Conservation (phyloP, 2,329 filamentous ascomycete genomes). For the Thielaviopsis euricoi region DNA sequence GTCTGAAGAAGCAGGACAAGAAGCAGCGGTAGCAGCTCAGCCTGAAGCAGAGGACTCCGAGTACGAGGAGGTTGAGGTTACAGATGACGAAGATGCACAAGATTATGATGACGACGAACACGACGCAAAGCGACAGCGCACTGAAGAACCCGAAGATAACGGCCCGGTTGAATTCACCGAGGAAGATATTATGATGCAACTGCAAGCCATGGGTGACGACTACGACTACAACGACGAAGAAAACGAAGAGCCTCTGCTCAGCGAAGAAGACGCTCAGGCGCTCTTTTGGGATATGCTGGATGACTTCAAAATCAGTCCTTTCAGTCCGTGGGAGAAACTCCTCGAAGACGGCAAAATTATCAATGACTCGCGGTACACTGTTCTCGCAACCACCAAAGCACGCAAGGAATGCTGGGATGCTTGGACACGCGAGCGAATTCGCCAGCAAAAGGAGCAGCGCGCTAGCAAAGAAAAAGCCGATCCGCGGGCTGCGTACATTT, state of each 20-base stretch:
- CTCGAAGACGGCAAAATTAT: conserved; percentile 69
- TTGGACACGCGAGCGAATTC: conserved; percentile 68
- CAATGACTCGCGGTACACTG: conserved; percentile 75
- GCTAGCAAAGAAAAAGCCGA: conserved; percentile 66
- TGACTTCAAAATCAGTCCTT: conserved; percentile 70
- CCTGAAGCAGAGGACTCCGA: conserved; percentile 30
- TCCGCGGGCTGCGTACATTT: conserved; percentile 66
- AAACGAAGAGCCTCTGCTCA: conserved; percentile 47
- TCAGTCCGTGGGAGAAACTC: conserved; percentile 79
- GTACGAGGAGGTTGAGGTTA: conserved; percentile 56
- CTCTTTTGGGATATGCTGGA: conserved; percentile 77
- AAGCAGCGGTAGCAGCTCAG: conserved; percentile 10
- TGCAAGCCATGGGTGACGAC: conserved; percentile 79
- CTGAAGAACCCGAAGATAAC: conserved; percentile 28
- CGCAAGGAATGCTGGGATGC: conserved; percentile 69
- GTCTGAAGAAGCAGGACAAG: neutral
- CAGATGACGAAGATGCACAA: conserved; percentile 34
- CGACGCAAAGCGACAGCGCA: conserved; percentile 47
- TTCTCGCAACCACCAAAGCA: conserved; percentile 62
- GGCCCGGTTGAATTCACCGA: conserved; percentile 68
- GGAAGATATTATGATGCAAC: conserved; percentile 83
- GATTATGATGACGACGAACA: conserved; percentile 20
- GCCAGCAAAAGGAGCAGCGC: conserved; percentile 52
- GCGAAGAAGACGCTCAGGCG: conserved; percentile 56
- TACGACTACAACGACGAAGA: conserved; percentile 47